Base-by-base conservation (phyloP, 768 basidiomycete species). In the Leccinum aurantiacum region DNA sequence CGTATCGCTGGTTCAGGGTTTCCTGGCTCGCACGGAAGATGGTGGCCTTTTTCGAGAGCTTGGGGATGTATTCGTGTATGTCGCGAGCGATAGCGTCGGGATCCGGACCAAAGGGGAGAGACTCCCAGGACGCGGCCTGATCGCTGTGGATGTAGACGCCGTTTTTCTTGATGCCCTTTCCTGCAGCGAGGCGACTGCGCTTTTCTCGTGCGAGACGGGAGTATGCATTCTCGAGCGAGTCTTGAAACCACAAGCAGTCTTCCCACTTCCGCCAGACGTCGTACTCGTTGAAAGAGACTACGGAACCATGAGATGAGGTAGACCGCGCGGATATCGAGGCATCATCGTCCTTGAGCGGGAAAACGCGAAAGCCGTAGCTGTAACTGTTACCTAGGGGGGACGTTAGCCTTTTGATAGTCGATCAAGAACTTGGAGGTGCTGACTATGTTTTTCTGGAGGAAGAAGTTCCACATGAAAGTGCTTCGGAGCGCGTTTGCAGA, bases 191-290 rank as follows among this genome's bases (percentile, higher is more conserved):
- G 33, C 89, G 85, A 27, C 76, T 78, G 14, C 85, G 86, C 75
- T 91, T 92, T 66, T 83, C 81, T 31, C 84, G 79, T 14, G 91
- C 86, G 64, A 84, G 78, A 25, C 79, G 77, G 19, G 75, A 65
- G 65, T 92, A 93, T 68, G 89, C 87, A 15, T 68, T 62, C 71
- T 91, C 90, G 10, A 93, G 76, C 2, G 75, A 73, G 47, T 88
- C 84, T 69, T 93, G 91, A 66, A 92, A 86, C 76, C 79, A 83
- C 10, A 93, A 76, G 60, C 89, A 91, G 65, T 93, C 91, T 59
- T 91, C 91, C 91, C 91, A 93, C 50, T 81, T 78, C 27, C 91
- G 79, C 84, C 89, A 91, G 38, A 93, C 78, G 14, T 88, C 87
- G 67, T 93, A 93, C 59, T 84, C 84, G 9, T 71, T 66, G 50